phyloP scores from a whole-genome alignment of 2,329 filamentous ascomycete genomes.

The Sporothrix euskadiensis region DNA sequence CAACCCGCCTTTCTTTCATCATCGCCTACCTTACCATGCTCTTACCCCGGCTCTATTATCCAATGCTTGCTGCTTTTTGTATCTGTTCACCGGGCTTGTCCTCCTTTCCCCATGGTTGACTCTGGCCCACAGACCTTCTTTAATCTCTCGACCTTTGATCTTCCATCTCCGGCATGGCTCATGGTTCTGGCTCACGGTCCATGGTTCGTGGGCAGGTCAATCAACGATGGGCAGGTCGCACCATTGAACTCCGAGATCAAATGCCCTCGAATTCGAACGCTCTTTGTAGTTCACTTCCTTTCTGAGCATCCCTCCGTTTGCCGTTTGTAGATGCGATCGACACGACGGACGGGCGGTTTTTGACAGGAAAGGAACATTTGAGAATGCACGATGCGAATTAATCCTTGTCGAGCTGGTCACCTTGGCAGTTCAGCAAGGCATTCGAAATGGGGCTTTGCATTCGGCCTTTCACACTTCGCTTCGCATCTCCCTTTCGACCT shows the following conservation, averaged over 20 bases:
- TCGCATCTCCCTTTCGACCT: neutral
- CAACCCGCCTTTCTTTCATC: neutral
- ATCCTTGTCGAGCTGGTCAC: neutral
- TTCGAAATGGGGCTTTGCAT: neutral
- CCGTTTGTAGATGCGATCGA: conserved; percentile 9
- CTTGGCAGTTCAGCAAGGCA: neutral
- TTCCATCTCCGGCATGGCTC: neutral
- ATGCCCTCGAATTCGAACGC: too few species aligned
- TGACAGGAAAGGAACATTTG: neutral
- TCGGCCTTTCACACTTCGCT: neutral
- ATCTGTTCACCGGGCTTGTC: neutral
- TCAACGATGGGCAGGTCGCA: neutral
- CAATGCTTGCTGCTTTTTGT: neutral
- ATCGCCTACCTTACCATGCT: neutral
- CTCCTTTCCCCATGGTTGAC: neutral
- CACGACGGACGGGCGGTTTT: neutral
- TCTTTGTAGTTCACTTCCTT: neutral
- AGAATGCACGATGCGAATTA: neutral
- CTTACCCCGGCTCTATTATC: neutral
- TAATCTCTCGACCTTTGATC: neutral
- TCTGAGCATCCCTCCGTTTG: conserved; percentile 16
- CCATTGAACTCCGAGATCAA: neutral
- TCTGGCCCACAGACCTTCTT: neutral
- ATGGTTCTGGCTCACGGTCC: neutral
- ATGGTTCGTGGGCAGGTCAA: neutral